Conservation (phyloP, 2,329 filamentous ascomycete species). For the Colletotrichum tropicale region DNA sequence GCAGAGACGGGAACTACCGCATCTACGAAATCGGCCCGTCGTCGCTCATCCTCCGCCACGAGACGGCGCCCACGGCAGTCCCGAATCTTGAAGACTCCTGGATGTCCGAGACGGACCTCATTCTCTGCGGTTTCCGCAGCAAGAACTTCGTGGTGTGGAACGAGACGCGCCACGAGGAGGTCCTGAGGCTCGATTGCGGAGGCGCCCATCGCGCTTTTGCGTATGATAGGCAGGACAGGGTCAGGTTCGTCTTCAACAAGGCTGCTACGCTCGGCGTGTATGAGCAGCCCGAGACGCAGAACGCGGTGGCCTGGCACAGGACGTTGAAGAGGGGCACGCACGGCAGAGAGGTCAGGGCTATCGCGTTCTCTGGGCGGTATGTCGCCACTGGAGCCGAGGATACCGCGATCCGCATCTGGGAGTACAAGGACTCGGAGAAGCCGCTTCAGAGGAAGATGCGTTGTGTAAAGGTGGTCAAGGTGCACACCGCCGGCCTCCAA, state of each 20-base stretch:
- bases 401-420: constrained; percentile 75
- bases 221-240: constrained; percentile 33
- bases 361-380: constrained; percentile 44
- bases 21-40: constrained; percentile 58
- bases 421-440: constrained; percentile 32
- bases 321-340: constrained; percentile 75
- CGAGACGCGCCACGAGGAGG: constrained; percentile 70
- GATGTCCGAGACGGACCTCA: constrained; percentile 61
- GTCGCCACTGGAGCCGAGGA: constrained; percentile 77
- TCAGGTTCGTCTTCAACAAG: constrained; percentile 76
- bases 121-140: constrained; percentile 82
- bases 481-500: constrained; percentile 85
- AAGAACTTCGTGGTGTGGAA: constrained; percentile 85
- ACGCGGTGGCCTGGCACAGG: constrained; percentile 30
- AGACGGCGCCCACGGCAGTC: constrained; percentile 72
- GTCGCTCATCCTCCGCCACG: constrained; percentile 67
- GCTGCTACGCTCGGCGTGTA: constrained; percentile 59
- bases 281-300: constrained; percentile 38
- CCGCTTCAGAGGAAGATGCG: constrained; percentile 26
- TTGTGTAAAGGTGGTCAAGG: constrained; percentile 71
- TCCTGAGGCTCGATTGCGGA: constrained; percentile 79
- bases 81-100: constrained; percentile 77
- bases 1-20: constrained; percentile 77
- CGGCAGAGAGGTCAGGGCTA: constrained; percentile 78
- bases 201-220: constrained; percentile 83